Evolutionary conservation across 176 grass and related monocot species (phyloP), one percentile per base, ranked within the genome.

Genomic region (Chrysopogon serrulatus): DNA sequence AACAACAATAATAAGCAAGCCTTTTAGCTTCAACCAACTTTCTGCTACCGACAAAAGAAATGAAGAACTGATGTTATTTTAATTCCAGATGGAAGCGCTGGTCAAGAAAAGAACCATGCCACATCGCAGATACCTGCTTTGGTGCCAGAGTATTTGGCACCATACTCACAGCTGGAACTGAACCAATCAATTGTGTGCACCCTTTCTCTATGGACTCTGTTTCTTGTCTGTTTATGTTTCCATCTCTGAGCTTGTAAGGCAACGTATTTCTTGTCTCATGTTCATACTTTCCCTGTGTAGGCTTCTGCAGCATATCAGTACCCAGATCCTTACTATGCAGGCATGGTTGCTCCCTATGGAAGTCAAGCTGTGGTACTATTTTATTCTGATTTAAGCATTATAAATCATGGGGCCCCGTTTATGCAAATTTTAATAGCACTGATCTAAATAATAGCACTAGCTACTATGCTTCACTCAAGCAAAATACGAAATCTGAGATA

Each of bases 261-360:
- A 41, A 43, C 37, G 10, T 27, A 5, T 35, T 73, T 51, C n/a
- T 17, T 24, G 19, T 59, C 76, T 87, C 48, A 86, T 86, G 31
- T 68, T 59, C 42, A 78, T 79, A 53, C 43, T 67, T 81, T 39
- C 24, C 41, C 89, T 51, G n/a, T 90, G 87, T 89, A 98, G 96
- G 93, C 93, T 87, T 90, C 89, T 43, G 93, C 91, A 23, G 27
- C 89, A 43, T 98, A 94, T 88, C 89, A 90, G 80, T 96, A 90
- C 39, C 73, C 93, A 44, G 96, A 98, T 73, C 85, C 96, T 73
- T 98, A 94, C 83, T 96, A 95, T 34, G 41, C 91, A 71, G 85
- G 91, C 82, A 74, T 96, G 74, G 79, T 95, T 64, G 80, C 48
- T 88, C 81, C 93, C 74, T 93, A 93, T 83, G 93, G 91, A 86